Evolutionary conservation across 495 filamentous ascomycete genomes (phyloP), one percentile per base, ranked within the genome.

Genomic region (Aspergillus indologenus): DNA sequence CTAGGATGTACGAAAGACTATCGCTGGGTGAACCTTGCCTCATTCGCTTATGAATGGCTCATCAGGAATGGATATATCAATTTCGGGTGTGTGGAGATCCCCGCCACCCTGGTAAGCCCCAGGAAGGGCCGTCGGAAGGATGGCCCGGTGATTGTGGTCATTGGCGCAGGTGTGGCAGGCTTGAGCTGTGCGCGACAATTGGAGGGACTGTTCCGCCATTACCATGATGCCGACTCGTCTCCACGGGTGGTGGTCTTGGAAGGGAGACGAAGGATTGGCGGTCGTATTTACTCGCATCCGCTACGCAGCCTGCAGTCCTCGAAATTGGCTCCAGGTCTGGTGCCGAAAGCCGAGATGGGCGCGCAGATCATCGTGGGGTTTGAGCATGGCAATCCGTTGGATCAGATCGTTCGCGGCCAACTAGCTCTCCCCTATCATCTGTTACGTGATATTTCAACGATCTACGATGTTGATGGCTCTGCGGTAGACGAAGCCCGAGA

Each of bases 361-460:
- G 94, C 95, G 18, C 94, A 96, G 74, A 97, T 99, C 51, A 90
- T 99, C 61, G 96, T 94, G 26, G 94, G 94, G 2, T 99, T 97
- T 65, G 91, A 97, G 57, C 85, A 89, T 67, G 94, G 94, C 1
- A 99, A 99, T 68, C 94, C 94, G 17, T 71, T 99, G 61, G 91
- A 94, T 67, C 85, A 89, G 57, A 84, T 99, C 54, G 86, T 98
- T 63, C 86, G 94, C 56, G 91, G 90, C 21, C 94, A 99, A 71
- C 79, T 99, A 51, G 92, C 87, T 18, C 81, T 99, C 26, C 86
- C 84, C 22, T 96, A 96, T 70, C 90, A 96, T 66, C 71, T 86
- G 18, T 72, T 99, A 53, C 89, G 83, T 53, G 89, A 96, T 54
- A 88, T 91, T 54, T 92, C 91, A 3, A 91, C 89, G 2, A 84